Conservation (phyloP, 2,329 filamentous ascomycete genomes). For the Sporothrix dimorphospora region DNA sequence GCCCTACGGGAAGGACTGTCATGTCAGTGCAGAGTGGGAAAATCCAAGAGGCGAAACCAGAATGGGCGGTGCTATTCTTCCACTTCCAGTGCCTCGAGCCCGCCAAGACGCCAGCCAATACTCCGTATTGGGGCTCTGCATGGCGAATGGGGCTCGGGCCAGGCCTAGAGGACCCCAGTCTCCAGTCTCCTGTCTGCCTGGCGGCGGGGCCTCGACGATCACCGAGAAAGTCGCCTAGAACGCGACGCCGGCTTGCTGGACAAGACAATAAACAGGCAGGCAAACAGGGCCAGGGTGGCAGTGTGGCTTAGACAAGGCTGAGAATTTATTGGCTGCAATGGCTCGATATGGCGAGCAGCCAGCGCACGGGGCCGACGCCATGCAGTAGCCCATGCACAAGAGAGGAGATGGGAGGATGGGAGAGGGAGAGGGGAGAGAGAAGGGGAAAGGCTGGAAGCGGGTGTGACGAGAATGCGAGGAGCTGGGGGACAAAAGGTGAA, state of each 20-base stretch:
- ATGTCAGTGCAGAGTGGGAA: neutral
- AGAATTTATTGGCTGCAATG: slow-evolving; percentile 27
- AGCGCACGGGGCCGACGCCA: slow-evolving; percentile 5
- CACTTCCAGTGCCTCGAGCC: neutral
- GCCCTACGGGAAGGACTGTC: too few species aligned
- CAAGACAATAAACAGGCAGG: neutral
- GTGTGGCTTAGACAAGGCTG: slow-evolving; percentile 30
- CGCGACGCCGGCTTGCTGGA: too few species aligned
- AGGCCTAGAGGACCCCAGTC: slow-evolving; percentile 8
- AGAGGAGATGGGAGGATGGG: neutral
- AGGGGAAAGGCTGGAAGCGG: neutral
- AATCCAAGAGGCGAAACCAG: neutral
- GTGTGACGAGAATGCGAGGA: neutral
- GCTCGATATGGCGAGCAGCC: neutral
- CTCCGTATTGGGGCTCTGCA: slow-evolving; percentile 22
- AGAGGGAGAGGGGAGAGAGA: neutral
- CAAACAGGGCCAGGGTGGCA: neutral
- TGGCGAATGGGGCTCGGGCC: slow-evolving; percentile 13
- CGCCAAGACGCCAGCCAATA: slow-evolving; percentile 15
- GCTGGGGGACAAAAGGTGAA: neutral
- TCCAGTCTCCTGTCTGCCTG: too few species aligned
- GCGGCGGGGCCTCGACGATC: neutral
- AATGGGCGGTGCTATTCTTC: neutral
- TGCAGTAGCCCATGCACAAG: slow-evolving; percentile 10
- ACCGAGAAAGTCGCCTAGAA: neutral